Evolutionary conservation across 192 early-diverging fungal species (phyloP).

Genomic region (Entomortierella chlamydospora): DNA sequence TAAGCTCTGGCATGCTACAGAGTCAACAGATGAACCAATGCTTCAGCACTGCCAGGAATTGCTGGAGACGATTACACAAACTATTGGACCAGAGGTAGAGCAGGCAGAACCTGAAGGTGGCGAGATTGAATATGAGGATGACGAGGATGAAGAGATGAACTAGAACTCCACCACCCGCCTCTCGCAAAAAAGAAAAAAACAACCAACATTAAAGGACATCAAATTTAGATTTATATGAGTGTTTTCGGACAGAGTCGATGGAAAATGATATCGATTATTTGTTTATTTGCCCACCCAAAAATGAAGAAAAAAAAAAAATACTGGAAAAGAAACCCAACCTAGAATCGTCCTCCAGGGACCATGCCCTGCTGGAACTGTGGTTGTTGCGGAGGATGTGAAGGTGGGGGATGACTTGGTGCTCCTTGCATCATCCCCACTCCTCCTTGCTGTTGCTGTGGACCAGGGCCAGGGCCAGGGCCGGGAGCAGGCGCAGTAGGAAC

Average conservation of each 20-base stretch:
- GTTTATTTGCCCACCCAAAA: neutral
- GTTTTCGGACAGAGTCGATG: no score
- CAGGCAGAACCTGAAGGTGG: slow-evolving; percentile 59
- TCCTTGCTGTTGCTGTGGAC: neutral
- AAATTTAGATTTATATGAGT: no score
- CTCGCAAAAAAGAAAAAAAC: slow-evolving; percentile 10
- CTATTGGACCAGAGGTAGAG: slow-evolving; percentile 66
- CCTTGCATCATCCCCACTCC: slow-evolving; percentile 8
- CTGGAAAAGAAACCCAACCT: neutral
- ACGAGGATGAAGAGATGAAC: slow-evolving; percentile 66
- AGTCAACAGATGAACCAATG: slow-evolving; percentile 75
- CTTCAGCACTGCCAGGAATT: slow-evolving; percentile 78
- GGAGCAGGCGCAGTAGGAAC: slow-evolving; percentile 13
- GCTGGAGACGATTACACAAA: slow-evolving; percentile 66
- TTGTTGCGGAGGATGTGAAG: slow-evolving; percentile 1
- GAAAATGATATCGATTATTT: no score
- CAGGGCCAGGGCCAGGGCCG: neutral
- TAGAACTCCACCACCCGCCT: no score
- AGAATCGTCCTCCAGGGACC: slow-evolving; percentile 39
- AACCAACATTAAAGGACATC: neutral
- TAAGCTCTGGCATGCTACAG: slow-evolving; percentile 69
- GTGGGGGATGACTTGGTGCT: slow-evolving; percentile 23
- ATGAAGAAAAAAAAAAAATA: slow-evolving; percentile 5
- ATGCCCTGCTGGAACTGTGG: slow-evolving; percentile 32
- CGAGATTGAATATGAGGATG: slow-evolving; percentile 60